Percentiles rank a stretch among this genome's conserved stretches.
Conservation (phyloP, 352 stramenopile species). For the Halophytophthora batemanensis region DNA sequence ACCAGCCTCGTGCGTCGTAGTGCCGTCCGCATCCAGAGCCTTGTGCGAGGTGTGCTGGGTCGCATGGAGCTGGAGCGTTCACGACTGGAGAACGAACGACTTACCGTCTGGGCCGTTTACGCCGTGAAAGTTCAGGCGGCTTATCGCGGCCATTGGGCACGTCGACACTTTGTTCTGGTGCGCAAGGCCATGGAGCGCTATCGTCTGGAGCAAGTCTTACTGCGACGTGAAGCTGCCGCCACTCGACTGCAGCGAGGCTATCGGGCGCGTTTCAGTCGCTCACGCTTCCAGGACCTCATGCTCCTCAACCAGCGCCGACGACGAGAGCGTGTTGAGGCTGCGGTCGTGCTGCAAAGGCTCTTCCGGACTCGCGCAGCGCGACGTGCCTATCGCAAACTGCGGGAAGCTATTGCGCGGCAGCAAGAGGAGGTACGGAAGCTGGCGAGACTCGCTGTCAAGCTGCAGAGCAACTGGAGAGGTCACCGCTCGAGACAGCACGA, state of each 20-base stretch:
- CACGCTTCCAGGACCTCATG: conserved; percentile 72
- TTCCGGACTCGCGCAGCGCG: conserved; percentile 56
- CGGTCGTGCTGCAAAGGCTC: conserved; percentile 51
- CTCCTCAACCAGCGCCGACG: conserved; percentile 54
- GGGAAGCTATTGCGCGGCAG: conserved; percentile 41
- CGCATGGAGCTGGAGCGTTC: conserved; percentile 28
- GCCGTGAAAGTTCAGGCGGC: conserved; percentile 54
- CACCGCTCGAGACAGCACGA: conserved; percentile 34
- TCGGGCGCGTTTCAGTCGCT: conserved; percentile 58
- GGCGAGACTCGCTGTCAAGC: conserved; percentile 38
- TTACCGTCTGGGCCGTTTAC: conserved; percentile 34
- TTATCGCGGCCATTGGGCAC: conserved; percentile 62
- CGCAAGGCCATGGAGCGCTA: conserved; percentile 65
- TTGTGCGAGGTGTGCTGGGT: conserved; percentile 47
- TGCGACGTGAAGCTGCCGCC: conserved; percentile 36
- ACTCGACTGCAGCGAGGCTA: conserved; percentile 53
- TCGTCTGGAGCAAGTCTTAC: conserved; percentile 41
- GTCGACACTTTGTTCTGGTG: conserved; percentile 45
- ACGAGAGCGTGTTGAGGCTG: conserved; percentile 49
- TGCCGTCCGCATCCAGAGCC: conserved; percentile 55
- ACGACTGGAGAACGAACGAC: conserved; percentile 28
- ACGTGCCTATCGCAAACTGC: conserved; percentile 47
- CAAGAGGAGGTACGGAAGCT: conserved; percentile 31
- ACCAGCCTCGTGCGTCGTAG: conserved; percentile 32
- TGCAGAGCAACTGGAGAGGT: conserved; percentile 71